These are phyloP conservation scores for Aspergillus pseudonomiae DNA, from an alignment of 2,329 filamentous ascomycete genomes.

Conservation along the genomic window DNA sequence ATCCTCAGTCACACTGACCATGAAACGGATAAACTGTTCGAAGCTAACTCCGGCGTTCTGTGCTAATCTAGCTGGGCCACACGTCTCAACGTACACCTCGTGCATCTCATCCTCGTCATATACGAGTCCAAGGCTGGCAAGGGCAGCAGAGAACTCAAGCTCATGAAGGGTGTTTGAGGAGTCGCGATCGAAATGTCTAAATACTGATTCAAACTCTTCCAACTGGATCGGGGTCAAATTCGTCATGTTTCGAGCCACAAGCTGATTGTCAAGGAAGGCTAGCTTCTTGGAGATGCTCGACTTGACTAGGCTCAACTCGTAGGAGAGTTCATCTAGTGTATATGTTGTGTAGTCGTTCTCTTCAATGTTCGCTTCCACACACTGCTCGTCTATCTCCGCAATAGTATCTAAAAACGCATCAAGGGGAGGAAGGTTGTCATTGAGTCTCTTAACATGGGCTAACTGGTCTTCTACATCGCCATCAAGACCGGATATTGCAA, in stretches of 20 bases:
- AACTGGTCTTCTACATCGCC: constrained; percentile 96
- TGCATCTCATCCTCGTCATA: constrained; percentile 99
- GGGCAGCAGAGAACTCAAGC: constrained; percentile 91
- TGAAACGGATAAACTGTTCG: constrained; percentile 98
- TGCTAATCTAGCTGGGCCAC: constrained; percentile 60
- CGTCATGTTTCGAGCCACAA: constrained; percentile 97
- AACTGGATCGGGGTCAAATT: constrained; percentile 97
- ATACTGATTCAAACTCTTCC: constrained; percentile 97
- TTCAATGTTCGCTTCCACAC: constrained; percentile 94
- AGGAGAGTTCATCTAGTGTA: constrained; percentile 92
- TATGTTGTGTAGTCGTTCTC: constrained; percentile 99
- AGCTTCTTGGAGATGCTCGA: constrained; percentile 94
- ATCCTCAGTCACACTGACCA: constrained; percentile 98
- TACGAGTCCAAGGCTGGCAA: constrained; percentile 92
- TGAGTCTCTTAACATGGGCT: constrained; percentile 80
- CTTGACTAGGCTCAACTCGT: constrained; percentile 89
- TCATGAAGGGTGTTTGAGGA: constrained; percentile 87
- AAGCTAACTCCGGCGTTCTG: constrained; percentile 77
- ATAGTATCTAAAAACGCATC: constrained; percentile 90
- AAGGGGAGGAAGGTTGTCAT: constrained; percentile 83
- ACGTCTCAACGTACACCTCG: constrained; percentile 87
- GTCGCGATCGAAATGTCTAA: constrained; percentile 95
- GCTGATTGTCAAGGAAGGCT: constrained; percentile 95
- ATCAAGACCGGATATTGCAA: constrained; percentile 95
- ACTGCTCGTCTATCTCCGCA: constrained; percentile 81